Evolutionary conservation across 176 grass and related monocot species (phyloP).

Genomic region (Cenchrus purpureus): DNA sequence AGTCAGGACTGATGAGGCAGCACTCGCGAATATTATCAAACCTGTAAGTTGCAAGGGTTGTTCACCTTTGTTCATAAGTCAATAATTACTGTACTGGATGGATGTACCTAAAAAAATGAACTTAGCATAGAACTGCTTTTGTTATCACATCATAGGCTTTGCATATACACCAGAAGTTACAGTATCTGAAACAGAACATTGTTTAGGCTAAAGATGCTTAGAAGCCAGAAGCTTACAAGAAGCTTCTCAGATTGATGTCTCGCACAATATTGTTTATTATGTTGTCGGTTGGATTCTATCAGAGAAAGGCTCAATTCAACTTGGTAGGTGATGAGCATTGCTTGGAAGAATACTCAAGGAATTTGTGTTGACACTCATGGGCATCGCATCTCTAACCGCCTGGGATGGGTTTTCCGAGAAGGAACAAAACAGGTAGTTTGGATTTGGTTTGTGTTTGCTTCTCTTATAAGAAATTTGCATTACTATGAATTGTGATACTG

Average conservation of each 20-base stretch:
- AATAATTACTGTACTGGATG: neutral
- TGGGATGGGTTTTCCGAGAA: constrained; percentile 81
- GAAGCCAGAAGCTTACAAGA: neutral
- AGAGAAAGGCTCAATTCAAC: constrained; percentile 68
- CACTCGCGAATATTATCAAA: constrained; percentile 77
- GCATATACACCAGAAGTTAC: neutral
- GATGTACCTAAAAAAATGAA: neutral
- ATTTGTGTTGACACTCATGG: constrained; percentile 99
- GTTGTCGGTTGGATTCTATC: constrained; percentile 87
- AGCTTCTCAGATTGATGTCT: neutral
- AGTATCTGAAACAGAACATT: constrained; percentile 3
- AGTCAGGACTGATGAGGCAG: constrained; percentile 71
- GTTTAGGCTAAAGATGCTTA: neutral
- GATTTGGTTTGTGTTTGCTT: neutral
- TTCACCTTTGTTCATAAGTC: neutral
- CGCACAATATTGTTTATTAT: constrained; percentile 21
- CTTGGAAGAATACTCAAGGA: constrained; percentile 96
- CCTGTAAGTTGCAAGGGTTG: constrained; percentile 60
- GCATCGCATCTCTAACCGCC: constrained; percentile 95
- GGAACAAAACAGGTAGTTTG: constrained; percentile 79
- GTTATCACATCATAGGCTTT: neutral
- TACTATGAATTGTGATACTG: neutral
- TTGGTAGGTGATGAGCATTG: constrained; percentile 86
- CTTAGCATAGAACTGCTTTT: constrained; percentile 1
- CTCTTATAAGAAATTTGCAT: neutral